Percentiles rank a stretch among this genome's conserved stretches.
Evolutionary conservation across 2,329 filamentous ascomycete genomes (phyloP).

Genomic region (Sclerotinia spermophila): DNA sequence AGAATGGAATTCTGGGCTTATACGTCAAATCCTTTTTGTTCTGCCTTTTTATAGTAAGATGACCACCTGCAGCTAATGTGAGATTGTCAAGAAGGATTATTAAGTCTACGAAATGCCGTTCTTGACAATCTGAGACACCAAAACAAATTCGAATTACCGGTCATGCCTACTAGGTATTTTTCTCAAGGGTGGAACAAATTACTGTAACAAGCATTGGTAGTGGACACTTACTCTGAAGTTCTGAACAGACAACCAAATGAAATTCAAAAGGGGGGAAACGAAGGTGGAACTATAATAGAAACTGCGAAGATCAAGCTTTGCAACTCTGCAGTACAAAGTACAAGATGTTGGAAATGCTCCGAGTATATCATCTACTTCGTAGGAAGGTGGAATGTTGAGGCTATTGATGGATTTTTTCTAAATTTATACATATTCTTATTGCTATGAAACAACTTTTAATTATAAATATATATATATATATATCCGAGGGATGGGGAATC

Average conservation of each 20-base stretch:
- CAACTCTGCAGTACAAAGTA: no score
- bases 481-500: neutral
- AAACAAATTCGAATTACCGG: neutral
- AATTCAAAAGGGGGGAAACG: neutral
- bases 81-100: no score
- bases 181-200: neutral
- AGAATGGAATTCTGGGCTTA: no score
- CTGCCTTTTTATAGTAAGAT: no score
- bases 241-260: neutral
- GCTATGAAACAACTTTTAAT: neutral
- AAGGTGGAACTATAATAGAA: neutral
- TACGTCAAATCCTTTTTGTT: no score
- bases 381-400: neutral
- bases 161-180: neutral
- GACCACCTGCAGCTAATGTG: no score
- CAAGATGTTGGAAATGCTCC: neutral
- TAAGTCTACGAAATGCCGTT: no score
- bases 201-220: slow-evolving; percentile 1
- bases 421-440: neutral
- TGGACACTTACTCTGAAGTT: neutral
- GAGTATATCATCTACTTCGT: neutral
- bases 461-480: neutral
- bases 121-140: neutral
- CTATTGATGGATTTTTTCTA: neutral
- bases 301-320: neutral